Percentiles rank a stretch among this genome's conserved stretches.
These are phyloP conservation scores for Solanum rostratum DNA, from an alignment of 257 asterid species.

Conservation along the genomic window DNA sequence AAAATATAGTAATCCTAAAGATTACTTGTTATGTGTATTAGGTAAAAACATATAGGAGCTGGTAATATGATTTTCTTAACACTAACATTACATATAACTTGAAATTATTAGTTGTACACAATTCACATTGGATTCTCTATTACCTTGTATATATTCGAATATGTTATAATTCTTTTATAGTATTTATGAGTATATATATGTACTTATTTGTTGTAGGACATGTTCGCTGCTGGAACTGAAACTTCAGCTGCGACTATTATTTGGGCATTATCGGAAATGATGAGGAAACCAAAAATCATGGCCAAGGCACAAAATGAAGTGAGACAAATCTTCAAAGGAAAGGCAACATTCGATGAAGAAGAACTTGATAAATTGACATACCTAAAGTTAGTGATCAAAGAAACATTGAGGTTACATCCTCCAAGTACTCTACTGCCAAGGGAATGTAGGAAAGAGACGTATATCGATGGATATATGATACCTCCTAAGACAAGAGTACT, in stretches of 20 bases:
- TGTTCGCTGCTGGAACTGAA: constrained; percentile 10
- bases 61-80: background rate
- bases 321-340: constrained; percentile 1
- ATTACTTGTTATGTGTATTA: background rate
- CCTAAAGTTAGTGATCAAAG: background rate
- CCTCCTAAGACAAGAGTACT: constrained; percentile 4
- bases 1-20: background rate
- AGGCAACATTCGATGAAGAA: background rate
- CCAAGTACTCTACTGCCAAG: constrained; percentile 2
- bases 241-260: constrained; percentile 6
- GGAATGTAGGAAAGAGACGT: background rate
- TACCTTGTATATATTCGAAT: background rate
- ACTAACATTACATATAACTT: background rate
- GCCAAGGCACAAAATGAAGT: background rate
- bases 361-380: background rate
- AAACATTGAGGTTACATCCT: background rate
- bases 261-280: background rate
- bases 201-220: background rate
- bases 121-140: background rate
- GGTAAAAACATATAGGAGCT: background rate
- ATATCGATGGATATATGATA: background rate
- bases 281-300: background rate
- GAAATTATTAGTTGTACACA: background rate
- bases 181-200: background rate
- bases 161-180: background rate